A percentile compares a stretch with the other conserved stretches of the same genome.
Conservation (phyloP, 2,329 filamentous ascomycete genomes). For the Sphaceloma murrayae region DNA sequence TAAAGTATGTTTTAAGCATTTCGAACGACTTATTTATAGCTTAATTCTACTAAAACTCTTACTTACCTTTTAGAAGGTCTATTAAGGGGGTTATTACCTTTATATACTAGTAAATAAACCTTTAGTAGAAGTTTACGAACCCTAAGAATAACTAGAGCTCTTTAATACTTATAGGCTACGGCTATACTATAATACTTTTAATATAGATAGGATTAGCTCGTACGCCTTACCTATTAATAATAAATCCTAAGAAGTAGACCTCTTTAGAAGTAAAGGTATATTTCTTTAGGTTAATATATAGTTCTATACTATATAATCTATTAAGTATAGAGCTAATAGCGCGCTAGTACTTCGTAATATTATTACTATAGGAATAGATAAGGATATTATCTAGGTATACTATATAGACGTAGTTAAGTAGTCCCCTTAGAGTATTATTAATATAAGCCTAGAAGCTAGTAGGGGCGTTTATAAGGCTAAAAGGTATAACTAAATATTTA, state of each 20-base stretch:
- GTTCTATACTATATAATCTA: not conserved
- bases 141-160: constrained; percentile 16
- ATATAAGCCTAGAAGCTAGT: constrained; percentile 25
- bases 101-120: constrained; percentile 12
- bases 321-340: constrained; percentile 10
- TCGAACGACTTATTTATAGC: not conserved
- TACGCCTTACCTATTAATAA: constrained; percentile 13
- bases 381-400: constrained; percentile 29
- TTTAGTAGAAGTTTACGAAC: constrained; percentile 17
- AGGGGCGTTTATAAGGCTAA: constrained; percentile 22
- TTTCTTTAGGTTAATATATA: constrained; percentile 19
- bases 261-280: constrained; percentile 17
- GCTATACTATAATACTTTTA: constrained; percentile 5
- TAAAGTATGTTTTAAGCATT: constrained; percentile 13
- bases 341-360: constrained; percentile 7
- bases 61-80: constrained; percentile 6
- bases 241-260: constrained; percentile 20
- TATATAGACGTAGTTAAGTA: constrained; percentile 20
- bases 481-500: constrained; percentile 25
- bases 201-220: constrained; percentile 9
- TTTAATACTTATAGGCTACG: not conserved
- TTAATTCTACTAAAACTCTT: not conserved
- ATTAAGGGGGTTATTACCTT: constrained; percentile 5
- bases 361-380: constrained; percentile 25
- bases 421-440: constrained; percentile 20